phyloP scores from a whole-genome alignment of 768 basidiomycete genomes.

The Agaricus sinodeliciosus region DNA sequence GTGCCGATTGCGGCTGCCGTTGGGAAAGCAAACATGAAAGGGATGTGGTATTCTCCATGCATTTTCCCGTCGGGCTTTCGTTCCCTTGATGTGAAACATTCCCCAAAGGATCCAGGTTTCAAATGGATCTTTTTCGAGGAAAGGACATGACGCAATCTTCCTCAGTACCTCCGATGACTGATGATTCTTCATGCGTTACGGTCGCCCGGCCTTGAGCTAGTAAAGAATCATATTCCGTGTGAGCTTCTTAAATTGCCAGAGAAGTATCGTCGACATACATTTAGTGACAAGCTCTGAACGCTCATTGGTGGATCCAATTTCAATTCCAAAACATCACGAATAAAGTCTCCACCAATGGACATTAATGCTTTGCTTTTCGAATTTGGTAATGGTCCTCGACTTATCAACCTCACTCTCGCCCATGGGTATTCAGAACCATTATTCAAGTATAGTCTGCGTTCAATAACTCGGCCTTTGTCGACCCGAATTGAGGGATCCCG shows the following conservation, averaged over 20 bases:
- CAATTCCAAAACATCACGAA: conserved; percentile 14
- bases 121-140: conserved; percentile 26
- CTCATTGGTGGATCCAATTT: conserved; percentile 12
- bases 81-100: conserved; percentile 4
- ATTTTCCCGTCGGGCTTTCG: conserved; percentile 26
- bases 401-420: conserved; percentile 14
- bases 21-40: conserved; percentile 34
- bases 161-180: not conserved
- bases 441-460: not conserved
- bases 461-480: not conserved
- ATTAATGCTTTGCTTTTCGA: conserved; percentile 11
- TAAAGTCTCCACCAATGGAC: conserved; percentile 16
- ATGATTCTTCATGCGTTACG: not conserved
- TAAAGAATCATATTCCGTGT: not conserved
- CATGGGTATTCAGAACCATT: conserved; percentile 11
- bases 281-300: conserved; percentile 13
- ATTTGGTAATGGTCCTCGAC: conserved; percentile 10
- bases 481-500: not conserved
- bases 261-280: not conserved
- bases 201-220: conserved; percentile 13
- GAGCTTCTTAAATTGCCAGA: not conserved
- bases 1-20: conserved; percentile 18
- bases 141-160: conserved; percentile 12
- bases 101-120: conserved; percentile 16
- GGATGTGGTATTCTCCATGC: conserved; percentile 30